Evolutionary conservation across 2,329 filamentous ascomycete genomes (phyloP), one percentile per base, ranked within the genome.

Genomic region (Penicillium sumatraense): DNA sequence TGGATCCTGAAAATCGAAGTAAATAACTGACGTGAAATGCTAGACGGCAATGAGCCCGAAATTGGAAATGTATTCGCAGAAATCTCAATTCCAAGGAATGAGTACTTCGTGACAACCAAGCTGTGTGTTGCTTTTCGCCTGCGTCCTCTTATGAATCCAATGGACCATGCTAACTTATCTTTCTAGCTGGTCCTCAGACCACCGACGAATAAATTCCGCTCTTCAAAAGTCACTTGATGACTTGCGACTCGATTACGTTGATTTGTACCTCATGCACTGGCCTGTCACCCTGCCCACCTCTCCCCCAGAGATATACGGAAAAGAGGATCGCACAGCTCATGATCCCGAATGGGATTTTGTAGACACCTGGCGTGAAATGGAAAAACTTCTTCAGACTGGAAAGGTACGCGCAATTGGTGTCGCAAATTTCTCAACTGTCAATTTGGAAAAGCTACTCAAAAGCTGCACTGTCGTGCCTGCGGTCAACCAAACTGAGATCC

Each of bases 301-400:
- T 6, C 31, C 46, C 3, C 45, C 52, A 35, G 57, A 54, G 23
- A 50, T 40, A 27, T 59, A 61, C 11, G 59, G 57, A 7, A 59
- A 58, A 40, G 54, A 59, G 29, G 64, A 68, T 48, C 58, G 67
- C 9, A 68, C 62, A 5, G 87, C 87, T 78, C 83, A 87, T 71
- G 83, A 85, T 61, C 77, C 82, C 14, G 88, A 89, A 75, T 92
- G 89, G 89, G 83, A 89, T 75, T 91, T 88, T 73, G 78, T 86
- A 61, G 84, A 92, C 71, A 93, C 90, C 10, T 93, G 81, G 82
- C 59, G 53, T 24, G 58, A 60, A 21, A 60, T 58, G 58, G 61
- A 65, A 40, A 59, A 63, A 21, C 42, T 65, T 1, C 45, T 58
- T 5, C 47, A 45, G 4, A 54, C 56, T 2, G 60, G 61, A 11